Evolutionary conservation across 257 asterid species (phyloP), one percentile per base, ranked within the genome.

Genomic region (Ophiorrhiza pumila): DNA sequence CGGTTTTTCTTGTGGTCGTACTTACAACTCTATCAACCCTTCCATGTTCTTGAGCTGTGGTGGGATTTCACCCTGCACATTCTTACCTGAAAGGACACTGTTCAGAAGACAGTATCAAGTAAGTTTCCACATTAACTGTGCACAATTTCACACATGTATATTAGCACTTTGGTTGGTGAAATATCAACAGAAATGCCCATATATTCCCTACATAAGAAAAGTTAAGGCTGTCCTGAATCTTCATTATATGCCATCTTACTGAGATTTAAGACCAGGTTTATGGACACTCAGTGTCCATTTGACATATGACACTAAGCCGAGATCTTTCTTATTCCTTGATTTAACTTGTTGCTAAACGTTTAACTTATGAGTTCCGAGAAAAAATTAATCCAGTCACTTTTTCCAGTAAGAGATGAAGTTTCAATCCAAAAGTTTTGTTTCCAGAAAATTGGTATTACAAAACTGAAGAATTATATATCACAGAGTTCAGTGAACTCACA

Each of bases 11-110:
- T 27, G 37, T 57, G 25, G n/a, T 64, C 43, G 32, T 8, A 83
- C 97, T 91, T 87, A 94, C 99, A 94, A 71, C 68, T 94, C 98
- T 67, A 87, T 86, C 81, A 94, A 61, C 49, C 81, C 92, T 50
- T 92, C 98, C 98, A 94, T 84, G 82, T 86, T 81, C 68, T 80
- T 84, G 3, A 94, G 83, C 83, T 87, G 93, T 29, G 68, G 55
- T 6, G 96, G 98, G 50, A 94, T 88, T 79, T 84, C 90, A 37
- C 99, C 98, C 49, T 65, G 80, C 77, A 94, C 34, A 72, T 85
- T 82, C 86, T 86, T 88, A 22, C 92, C 90, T 52, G 99, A 91
- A 72, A 94, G 84, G 68, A 83, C 61, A 74, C 99, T 91, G 92
- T 82, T 77, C 29, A 79, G 77, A 66, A 77, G 76, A 80, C 60